Percentiles rank a stretch among this genome's conserved stretches.
Evolutionary conservation across 306 rosid genomes (phyloP).

Genomic region (Trichosanthes cucumerina): DNA sequence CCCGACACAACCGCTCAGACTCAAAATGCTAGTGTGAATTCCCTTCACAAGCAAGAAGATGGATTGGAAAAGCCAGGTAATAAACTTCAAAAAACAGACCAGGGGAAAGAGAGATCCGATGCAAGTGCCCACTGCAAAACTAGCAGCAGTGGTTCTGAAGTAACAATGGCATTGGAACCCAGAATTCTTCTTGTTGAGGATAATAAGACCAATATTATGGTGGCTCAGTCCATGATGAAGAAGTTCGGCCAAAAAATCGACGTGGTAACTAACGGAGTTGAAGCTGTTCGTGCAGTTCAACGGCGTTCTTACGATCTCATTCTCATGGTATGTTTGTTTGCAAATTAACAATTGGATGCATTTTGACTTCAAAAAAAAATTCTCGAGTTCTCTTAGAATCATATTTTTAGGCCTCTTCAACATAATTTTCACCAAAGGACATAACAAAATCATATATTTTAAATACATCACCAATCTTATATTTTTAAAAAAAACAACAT

Average conservation of each 20-base stretch:
- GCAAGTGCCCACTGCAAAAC: slow-evolving; percentile 17
- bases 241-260: slow-evolving; percentile 70
- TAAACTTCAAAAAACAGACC: slow-evolving; percentile 25
- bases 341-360: background rate
- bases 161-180: slow-evolving; percentile 27
- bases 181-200: slow-evolving; percentile 91
- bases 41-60: slow-evolving; percentile 20
- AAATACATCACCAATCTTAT: background rate
- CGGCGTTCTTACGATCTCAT: slow-evolving; percentile 45
- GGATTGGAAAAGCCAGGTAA: slow-evolving; percentile 17
- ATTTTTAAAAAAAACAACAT: background rate
- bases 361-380: background rate
- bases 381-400: background rate
- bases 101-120: slow-evolving; percentile 30
- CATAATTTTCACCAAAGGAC: background rate
- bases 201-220: slow-evolving; percentile 87
- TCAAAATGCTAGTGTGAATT: slow-evolving; percentile 26
- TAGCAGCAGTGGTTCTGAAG: slow-evolving; percentile 24
- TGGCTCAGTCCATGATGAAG: slow-evolving; percentile 87
- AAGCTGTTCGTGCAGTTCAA: slow-evolving; percentile 72
- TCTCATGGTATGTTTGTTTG: slow-evolving; percentile 52
- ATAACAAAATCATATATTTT: background rate
- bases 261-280: slow-evolving; percentile 76
- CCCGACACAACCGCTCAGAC: slow-evolving; percentile 18
- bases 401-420: background rate